Percentiles rank a stretch among this genome's conserved stretches.
Conservation (phyloP, 768 basidiomycete genomes). For the Strobilomyces dryophilus region DNA sequence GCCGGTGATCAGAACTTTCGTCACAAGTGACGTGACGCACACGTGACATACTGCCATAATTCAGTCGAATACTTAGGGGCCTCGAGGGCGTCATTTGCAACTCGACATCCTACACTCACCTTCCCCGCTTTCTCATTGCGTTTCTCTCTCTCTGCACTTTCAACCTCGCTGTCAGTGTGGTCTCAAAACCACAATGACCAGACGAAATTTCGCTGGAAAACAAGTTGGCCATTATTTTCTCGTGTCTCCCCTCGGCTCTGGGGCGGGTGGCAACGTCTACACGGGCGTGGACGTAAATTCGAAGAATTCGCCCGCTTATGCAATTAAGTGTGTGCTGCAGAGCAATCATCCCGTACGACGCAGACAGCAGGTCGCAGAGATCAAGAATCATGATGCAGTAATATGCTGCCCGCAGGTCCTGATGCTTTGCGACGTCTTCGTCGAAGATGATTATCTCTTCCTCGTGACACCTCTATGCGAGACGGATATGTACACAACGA, state of each 20-base stretch:
- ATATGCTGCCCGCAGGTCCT: conserved; percentile 52
- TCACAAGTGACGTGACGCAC: too few species aligned
- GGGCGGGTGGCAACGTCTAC: conserved; percentile 78
- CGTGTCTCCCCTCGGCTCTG: conserved; percentile 60
- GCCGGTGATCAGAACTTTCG: too few species aligned
- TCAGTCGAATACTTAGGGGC: background rate
- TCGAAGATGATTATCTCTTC: conserved; percentile 57
- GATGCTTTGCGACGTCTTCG: conserved; percentile 57
- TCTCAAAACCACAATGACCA: background rate
- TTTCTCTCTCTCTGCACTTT: background rate
- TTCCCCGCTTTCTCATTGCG: background rate
- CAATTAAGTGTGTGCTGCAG: conserved; percentile 72
- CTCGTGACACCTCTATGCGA: conserved; percentile 58
- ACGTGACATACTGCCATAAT: background rate
- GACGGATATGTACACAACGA: conserved; percentile 62
- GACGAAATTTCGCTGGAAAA: conserved; percentile 46
- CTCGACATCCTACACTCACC: background rate
- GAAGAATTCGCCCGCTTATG: conserved; percentile 42
- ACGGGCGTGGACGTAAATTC: conserved; percentile 54
- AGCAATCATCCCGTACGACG: conserved; percentile 47
- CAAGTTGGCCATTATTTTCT: conserved; percentile 60
- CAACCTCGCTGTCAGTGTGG: background rate
- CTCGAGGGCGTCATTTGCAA: background rate
- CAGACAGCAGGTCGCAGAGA: conserved; percentile 64
- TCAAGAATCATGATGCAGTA: conserved; percentile 48